phyloP scores from a whole-genome alignment of 805 yeast species.

The Kluyveromyces siamensis region DNA sequence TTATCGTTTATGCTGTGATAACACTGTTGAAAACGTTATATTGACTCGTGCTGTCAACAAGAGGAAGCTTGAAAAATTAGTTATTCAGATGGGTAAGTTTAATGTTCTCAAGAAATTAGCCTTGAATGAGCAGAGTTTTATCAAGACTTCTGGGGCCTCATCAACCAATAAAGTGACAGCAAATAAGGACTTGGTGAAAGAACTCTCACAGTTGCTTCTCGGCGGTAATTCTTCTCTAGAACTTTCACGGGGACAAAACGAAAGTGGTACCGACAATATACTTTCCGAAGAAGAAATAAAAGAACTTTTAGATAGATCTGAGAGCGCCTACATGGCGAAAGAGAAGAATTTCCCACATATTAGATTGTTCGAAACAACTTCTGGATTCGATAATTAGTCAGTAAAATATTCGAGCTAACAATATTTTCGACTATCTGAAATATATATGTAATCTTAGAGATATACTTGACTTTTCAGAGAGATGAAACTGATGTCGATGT shows the following conservation, averaged over 20 bases:
- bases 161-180: constrained; percentile 15
- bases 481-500: neutral
- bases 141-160: constrained; percentile 10
- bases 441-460: too few relatives aligned
- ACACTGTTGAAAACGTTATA: constrained; percentile 78
- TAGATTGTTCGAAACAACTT: constrained; percentile 32
- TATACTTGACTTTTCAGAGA: neutral
- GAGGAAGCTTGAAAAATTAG: constrained; percentile 66
- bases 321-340: constrained; percentile 32
- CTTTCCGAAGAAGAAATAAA: constrained; percentile 36
- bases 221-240: constrained; percentile 34
- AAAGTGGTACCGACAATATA: constrained; percentile 12
- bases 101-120: constrained; percentile 34
- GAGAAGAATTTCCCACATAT: constrained; percentile 27
- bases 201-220: constrained; percentile 33
- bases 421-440: neutral
- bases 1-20: constrained; percentile 64
- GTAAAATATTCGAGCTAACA: neutral
- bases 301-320: constrained; percentile 42
- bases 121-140: constrained; percentile 22
- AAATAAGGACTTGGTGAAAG: constrained; percentile 30
- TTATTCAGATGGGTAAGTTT: constrained; percentile 58
- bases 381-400: constrained; percentile 11
- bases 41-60: constrained; percentile 74
- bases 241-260: constrained; percentile 19